A percentile compares a stretch with the other conserved stretches of the same genome.
Evolutionary conservation across 176 grass and related monocot genomes (phyloP).

Genomic region (Bromus sterilis): DNA sequence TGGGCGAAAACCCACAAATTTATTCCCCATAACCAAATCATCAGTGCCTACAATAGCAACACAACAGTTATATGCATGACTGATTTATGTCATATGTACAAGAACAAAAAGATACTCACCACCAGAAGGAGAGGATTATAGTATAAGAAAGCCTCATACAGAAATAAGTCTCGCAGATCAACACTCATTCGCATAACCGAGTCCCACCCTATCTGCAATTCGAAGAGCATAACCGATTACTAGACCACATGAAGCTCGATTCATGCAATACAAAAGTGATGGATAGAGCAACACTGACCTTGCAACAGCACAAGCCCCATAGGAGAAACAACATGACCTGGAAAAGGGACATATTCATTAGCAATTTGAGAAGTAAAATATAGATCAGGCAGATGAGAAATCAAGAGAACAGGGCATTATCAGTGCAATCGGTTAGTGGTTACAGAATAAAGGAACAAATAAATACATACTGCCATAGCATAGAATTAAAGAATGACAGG

Average conservation of each 20-base stretch:
- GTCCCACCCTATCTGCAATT: conserved; percentile 78
- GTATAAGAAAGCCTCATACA: conserved; percentile 95
- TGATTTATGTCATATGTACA: not conserved
- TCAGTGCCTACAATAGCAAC: conserved; percentile 60
- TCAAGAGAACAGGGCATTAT: not conserved
- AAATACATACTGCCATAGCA: not conserved
- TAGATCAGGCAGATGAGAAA: not conserved
- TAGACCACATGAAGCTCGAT: not conserved
- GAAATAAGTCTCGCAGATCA: conserved; percentile 81
- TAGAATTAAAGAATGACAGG: not conserved
- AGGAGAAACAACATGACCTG: conserved; percentile 82
- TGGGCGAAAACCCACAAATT: conserved; percentile 92
- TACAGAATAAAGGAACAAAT: not conserved
- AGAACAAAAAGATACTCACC: conserved; percentile 36
- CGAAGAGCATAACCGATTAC: not conserved
- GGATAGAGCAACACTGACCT: conserved; percentile 44
- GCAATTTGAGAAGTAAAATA: not conserved
- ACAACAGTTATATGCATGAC: not conserved
- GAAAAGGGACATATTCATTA: not conserved
- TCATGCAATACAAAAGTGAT: not conserved
- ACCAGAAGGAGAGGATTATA: conserved; percentile 96
- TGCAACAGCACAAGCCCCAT: conserved; percentile 88
- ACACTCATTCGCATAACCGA: conserved; percentile 96
- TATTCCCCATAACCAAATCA: conserved; percentile 99
- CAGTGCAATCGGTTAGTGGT: not conserved